Evolutionary conservation across 139 green algal genomes (phyloP), one percentile per base, ranked within the genome.

Genomic region (Micromonas commoda): DNA sequence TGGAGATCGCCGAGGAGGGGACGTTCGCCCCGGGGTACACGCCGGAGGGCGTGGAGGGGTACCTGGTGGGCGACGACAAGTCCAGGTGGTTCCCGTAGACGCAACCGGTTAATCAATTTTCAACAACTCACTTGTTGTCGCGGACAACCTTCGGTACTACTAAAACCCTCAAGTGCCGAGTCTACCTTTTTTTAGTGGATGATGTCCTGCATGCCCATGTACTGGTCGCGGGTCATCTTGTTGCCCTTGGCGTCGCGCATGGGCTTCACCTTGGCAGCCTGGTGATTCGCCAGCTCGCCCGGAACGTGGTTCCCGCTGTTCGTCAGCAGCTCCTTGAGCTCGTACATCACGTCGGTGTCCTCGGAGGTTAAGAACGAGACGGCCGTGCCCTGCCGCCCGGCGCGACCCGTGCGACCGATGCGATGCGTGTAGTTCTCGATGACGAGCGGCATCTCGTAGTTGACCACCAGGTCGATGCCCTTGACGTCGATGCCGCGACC

Each of bases 371-470:
- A 76, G 80, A 98, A 96, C 2, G 93, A 96, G 71, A 96, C 80
- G 23, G 95, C 94, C 0, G 82, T 77, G 0, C 85, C 85, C n/a
- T 83, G 82, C 75, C 87, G 88, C 16, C 96, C 96, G 82, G 85
- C 84, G 77, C 84, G 81, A 2, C 84, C 84, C 31, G 84, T 88
- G 28, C 84, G 84, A 26, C 83, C 85, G 33, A 89, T 89, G 61
- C 88, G 79, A 76, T 99, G 96, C 19, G 96, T 99, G 90, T 99
- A 98, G 29, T 87, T 79, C 80, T 99, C 96, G 32, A 99, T 94
- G 75, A 84, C 92, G 77, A 85, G 79, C 1, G 94, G 89, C 93
- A 98, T 98, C 88, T 98, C 93, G 85, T 97, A 98, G 85, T 98
- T 98, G 73, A 97, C 80, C 19, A 98, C 94, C 51, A 93, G 77